Evolutionary conservation across 495 filamentous ascomycete species (phyloP).

Genomic region (Neurospora tetraspora): DNA sequence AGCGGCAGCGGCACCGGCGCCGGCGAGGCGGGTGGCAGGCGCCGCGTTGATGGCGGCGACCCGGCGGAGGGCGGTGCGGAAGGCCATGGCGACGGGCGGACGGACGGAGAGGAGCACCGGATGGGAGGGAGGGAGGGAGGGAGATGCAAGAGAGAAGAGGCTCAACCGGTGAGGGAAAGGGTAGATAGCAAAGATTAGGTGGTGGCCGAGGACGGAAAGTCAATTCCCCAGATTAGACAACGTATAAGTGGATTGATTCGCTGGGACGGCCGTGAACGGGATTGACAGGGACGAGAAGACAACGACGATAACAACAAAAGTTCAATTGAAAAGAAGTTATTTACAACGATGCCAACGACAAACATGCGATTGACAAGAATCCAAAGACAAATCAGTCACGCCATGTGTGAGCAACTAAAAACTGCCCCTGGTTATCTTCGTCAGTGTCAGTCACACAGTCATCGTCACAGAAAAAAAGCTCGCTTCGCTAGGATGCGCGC

Average conservation of each 20-base stretch:
- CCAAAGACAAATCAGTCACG: background rate
- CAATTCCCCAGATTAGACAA: background rate
- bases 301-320: background rate
- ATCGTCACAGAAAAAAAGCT: background rate
- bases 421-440: background rate
- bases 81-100: slow-evolving; percentile 14
- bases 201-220: background rate
- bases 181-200: background rate
- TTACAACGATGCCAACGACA: background rate
- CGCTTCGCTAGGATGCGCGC: background rate
- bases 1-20: slow-evolving; percentile 15
- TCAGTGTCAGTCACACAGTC: background rate
- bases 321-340: background rate
- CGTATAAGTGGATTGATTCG: background rate
- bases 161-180: background rate
- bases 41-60: slow-evolving; percentile 17
- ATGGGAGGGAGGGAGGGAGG: background rate
- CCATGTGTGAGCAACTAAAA: background rate
- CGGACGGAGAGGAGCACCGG: background rate
- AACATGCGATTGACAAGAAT: background rate
- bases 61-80: slow-evolving; percentile 17
- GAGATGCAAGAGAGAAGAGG: background rate
- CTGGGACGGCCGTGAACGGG: background rate
- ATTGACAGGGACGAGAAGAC: background rate
- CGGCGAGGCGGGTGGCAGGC: slow-evolving; percentile 13